Evolutionary conservation across 2,329 filamentous ascomycete species (phyloP), one percentile per base, ranked within the genome.

Genomic region (Arthrobotrys musiformis): DNA sequence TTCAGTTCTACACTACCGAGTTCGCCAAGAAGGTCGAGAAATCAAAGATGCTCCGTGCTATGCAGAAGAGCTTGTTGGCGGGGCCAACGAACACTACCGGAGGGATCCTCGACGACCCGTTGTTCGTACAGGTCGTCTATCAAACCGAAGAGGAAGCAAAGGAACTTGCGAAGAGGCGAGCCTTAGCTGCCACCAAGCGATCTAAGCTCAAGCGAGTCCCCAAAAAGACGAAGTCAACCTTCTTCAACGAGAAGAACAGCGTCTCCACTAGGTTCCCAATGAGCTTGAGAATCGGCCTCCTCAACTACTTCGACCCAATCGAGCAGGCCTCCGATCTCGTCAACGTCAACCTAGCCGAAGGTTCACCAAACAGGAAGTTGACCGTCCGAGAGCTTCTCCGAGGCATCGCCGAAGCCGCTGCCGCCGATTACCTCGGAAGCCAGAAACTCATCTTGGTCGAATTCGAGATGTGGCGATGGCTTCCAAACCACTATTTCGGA

Each of bases 401-500:
- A 17, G 52, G 52, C 1, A 40, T 58, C 2, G 52, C 52, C 8
- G 52, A 58, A 4, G 30, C 52, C 9, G 52, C 40, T 58, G 26
- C 30, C 7, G 52, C 30, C 6, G 24, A n/a, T n/a, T n/a, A n/a
- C n/a, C n/a, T n/a, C n/a, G n/a, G n/a, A n/a, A n/a, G 52, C n/a
- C 37, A 37, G 30, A 40, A 58, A 13, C 8, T 58, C 30, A 37
- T 58, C 17, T 58, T 17, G 0, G 37, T 58, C 17, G 52, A 58
- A 8, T 17, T 58, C 2, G 52, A 58, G 52, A 37, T 58, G 52
- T 58, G 52, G 52, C 28, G n/a, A 13, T 58, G 52, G 52, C 19
- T 58, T 11, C 52, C 52, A 1, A n/a, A 58, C 7, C 52, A 58
- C n/a, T 30, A 58, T 9, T 58, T 58, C 24, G 52, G 52, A 9